A percentile compares a stretch with the other conserved stretches of the same genome.
These are phyloP conservation scores for Hanseniaspora sp. DNA, from an alignment of 1,139 yeast genomes.

Conservation along the genomic window DNA sequence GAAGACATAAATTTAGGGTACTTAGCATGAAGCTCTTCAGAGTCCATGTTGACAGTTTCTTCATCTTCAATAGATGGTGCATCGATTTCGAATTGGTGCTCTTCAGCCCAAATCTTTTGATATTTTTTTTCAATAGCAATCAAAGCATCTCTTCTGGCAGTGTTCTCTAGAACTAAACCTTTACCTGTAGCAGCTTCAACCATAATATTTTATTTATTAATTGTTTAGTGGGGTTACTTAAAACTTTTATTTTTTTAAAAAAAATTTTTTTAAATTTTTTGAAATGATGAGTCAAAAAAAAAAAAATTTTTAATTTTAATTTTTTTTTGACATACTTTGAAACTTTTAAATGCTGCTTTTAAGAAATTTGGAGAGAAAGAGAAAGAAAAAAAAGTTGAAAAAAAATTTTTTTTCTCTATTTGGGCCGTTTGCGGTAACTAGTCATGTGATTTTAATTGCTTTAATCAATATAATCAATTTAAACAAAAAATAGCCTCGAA, in stretches of 20 bases:
- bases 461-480: neutral
- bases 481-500: neutral
- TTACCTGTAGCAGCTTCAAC: slow-evolving; percentile 18
- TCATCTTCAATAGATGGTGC: slow-evolving; percentile 66
- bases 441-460: neutral
- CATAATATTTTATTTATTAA: neutral
- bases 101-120: slow-evolving; percentile 78
- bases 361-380: neutral
- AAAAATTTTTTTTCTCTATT: neutral
- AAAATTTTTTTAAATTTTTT: too few species aligned
- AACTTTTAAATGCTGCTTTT: neutral
- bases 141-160: slow-evolving; percentile 87
- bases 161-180: slow-evolving; percentile 36
- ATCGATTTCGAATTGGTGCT: slow-evolving; percentile 70
- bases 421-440: too few species aligned
- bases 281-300: neutral
- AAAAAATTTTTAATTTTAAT: neutral
- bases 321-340: neutral
- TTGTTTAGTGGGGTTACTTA: neutral
- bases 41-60: slow-evolving; percentile 42
- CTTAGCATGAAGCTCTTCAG: slow-evolving; percentile 61
- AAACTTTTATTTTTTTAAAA: too few species aligned
- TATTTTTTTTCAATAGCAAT: slow-evolving; percentile 82
- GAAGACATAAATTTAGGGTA: slow-evolving; percentile 84
- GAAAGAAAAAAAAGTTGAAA: neutral